Evolutionary conservation across 2,329 filamentous ascomycete genomes (phyloP), one percentile per base, ranked within the genome.

Genomic region (Fusarium stilboides): DNA sequence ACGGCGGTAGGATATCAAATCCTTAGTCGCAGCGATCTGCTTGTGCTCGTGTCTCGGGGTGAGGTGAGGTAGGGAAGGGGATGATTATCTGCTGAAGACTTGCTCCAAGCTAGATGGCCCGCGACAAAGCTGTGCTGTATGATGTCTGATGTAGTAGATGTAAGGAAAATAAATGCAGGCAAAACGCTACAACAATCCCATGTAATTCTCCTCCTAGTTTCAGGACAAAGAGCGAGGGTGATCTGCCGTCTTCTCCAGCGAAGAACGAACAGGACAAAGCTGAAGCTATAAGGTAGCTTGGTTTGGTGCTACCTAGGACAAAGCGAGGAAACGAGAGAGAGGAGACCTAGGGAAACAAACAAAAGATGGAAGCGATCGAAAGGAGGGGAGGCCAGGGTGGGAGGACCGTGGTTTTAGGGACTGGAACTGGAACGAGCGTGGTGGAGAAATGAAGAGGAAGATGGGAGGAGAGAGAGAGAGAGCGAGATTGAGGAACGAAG

Each of bases 1-100:
- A 73, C 45, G 54, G 56, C 57, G 57, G 64, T 57, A 55, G 65
- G 68, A 75, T 75, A 62, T 75, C 73, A 74, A 75, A 75, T 69
- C 71, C 70, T 58, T 53, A 46, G 52, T 65, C 57, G 61, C 62
- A 33, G 31, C 44, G 57, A 67, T 64, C 59, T 60, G 53, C 45
- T 60, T 13, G 56, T 49, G 52, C 46, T 43, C 20, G 57, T 19
- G 59, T 59, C 57, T 49, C 46, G 56, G 62, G 45, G 43, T 56
- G 36, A 42, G 37, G 47, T 43, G 39, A 36, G 49, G 39, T 70
- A 56, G 58, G 59, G 60, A 57, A 63, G 33, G 43, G 47, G 37
- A 34, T 51, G 44, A 47, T 50, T 42, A 57, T 65, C 44, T 65
- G 66, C 62, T 64, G 65, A 62, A 73, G 69, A 51, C 69, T 75